These are phyloP conservation scores for Aspergillus transmontanensis DNA, from an alignment of 2,329 filamentous ascomycete species.

Conservation along the genomic window DNA sequence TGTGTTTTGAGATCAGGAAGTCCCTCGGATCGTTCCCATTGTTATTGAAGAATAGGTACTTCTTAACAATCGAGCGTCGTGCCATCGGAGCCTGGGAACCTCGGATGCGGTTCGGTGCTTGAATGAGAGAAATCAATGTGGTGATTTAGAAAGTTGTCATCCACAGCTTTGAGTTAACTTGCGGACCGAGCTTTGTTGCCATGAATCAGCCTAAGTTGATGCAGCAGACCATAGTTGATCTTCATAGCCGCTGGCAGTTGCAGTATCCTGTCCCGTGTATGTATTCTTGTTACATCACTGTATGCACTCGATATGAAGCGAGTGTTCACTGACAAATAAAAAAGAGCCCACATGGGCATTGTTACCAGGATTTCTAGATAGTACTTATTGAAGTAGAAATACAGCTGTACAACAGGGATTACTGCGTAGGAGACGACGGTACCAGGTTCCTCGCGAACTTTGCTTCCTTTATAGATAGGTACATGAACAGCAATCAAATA, in stretches of 20 bases:
- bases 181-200: background rate
- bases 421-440: background rate
- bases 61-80: background rate
- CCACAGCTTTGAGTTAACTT: background rate
- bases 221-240: background rate
- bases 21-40: background rate
- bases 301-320: background rate
- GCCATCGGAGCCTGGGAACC: background rate
- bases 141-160: background rate
- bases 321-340: background rate
- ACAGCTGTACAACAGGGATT: background rate
- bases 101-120: background rate
- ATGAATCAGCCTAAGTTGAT: background rate
- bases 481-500: background rate
- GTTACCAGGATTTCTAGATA: background rate
- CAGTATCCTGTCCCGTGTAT: background rate
- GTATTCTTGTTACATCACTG: background rate
- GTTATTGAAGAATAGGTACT: background rate
- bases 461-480: background rate
- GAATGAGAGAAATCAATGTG: background rate
- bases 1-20: background rate
- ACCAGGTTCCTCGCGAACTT: background rate
- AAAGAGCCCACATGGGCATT: background rate
- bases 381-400: background rate
- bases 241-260: background rate